Evolutionary conservation across 768 basidiomycete genomes (phyloP).

Genomic region (Fistulinella prunicolor): DNA sequence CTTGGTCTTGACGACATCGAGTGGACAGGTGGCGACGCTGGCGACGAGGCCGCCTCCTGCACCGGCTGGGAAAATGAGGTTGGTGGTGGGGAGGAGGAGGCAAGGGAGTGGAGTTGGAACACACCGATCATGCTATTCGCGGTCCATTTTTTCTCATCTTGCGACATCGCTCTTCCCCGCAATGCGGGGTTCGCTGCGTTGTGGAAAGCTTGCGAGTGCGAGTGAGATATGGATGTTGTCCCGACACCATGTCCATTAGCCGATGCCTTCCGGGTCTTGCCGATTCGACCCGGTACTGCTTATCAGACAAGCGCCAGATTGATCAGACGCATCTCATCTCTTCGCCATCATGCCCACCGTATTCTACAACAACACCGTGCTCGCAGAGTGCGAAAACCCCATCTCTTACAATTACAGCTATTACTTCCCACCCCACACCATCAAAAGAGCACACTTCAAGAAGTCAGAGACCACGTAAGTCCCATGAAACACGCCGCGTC

Average conservation of each 20-base stretch:
- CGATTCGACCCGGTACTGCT: conserved; percentile 6
- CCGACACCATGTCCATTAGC: not conserved
- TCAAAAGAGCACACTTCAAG: conserved; percentile 45
- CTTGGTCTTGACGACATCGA: conserved; percentile 97
- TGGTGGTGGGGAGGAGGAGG: not conserved
- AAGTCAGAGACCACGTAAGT: conserved; percentile 53
- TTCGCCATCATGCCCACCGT: conserved; percentile 38
- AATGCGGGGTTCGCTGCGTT: conserved; percentile 40
- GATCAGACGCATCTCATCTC: not conserved
- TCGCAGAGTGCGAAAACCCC: conserved; percentile 59
- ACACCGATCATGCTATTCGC: conserved; percentile 81
- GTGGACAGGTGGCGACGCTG: conserved; percentile 91
- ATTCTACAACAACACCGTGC: conserved; percentile 43
- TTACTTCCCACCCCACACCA: conserved; percentile 64
- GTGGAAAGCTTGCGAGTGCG: not conserved
- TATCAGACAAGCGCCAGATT: not conserved
- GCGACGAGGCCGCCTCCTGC: conserved; percentile 94
- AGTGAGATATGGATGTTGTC: not conserved
- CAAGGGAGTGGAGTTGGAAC: conserved; percentile 26
- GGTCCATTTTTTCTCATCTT: conserved; percentile 59
- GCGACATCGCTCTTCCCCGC: conserved; percentile 68
- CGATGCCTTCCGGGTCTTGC: conserved; percentile 17
- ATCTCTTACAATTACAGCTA: conserved; percentile 64
- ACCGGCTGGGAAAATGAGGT: conserved; percentile 55
- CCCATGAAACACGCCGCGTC: conserved; percentile 1